Percentiles rank a stretch among this genome's conserved stretches.
These are phyloP conservation scores for Suhomyces wounanorum DNA, from an alignment of 1,139 yeast species.

Conservation along the genomic window DNA sequence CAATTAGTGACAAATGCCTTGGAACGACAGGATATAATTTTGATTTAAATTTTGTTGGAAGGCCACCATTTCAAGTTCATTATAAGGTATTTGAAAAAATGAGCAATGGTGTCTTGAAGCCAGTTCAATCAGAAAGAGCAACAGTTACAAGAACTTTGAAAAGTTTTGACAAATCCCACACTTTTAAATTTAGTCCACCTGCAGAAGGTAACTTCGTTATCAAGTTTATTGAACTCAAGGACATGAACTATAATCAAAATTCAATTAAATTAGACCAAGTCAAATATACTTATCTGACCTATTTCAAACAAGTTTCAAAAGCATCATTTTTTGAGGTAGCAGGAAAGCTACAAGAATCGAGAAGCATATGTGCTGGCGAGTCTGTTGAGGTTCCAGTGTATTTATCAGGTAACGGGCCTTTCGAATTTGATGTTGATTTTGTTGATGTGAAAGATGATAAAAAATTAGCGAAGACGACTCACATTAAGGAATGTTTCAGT, in stretches of 20 bases:
- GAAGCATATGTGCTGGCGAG: constrained; percentile 45
- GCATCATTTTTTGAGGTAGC: constrained; percentile 31
- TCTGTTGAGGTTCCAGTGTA: constrained; percentile 48
- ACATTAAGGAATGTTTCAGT: constrained; percentile 44
- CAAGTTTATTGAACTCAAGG: constrained; percentile 60
- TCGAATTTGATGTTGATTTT: constrained; percentile 57
- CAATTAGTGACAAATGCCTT: constrained; percentile 82
- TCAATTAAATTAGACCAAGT: constrained; percentile 36
- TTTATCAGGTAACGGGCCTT: constrained; percentile 81
- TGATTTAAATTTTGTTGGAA: constrained; percentile 71
- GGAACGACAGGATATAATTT: constrained; percentile 83
- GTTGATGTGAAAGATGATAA: constrained; percentile 39
- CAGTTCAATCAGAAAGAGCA: constrained; percentile 37
- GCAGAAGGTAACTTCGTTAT: constrained; percentile 81
- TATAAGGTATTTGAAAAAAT: constrained; percentile 58
- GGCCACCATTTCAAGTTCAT: constrained; percentile 75
- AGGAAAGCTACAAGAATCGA: constrained; percentile 17
- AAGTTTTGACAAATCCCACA: constrained; percentile 27
- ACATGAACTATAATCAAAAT: constrained; percentile 48
- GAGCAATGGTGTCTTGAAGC: constrained; percentile 33
- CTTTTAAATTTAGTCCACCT: constrained; percentile 73
- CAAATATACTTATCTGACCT: constrained; percentile 50
- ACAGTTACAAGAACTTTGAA: constrained; percentile 26
- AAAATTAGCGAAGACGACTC: constrained; percentile 48
- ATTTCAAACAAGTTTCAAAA: constrained; percentile 52